These are phyloP conservation scores for Diplocarpon rosae DNA, from an alignment of 2,329 filamentous ascomycete species.

Conservation along the genomic window DNA sequence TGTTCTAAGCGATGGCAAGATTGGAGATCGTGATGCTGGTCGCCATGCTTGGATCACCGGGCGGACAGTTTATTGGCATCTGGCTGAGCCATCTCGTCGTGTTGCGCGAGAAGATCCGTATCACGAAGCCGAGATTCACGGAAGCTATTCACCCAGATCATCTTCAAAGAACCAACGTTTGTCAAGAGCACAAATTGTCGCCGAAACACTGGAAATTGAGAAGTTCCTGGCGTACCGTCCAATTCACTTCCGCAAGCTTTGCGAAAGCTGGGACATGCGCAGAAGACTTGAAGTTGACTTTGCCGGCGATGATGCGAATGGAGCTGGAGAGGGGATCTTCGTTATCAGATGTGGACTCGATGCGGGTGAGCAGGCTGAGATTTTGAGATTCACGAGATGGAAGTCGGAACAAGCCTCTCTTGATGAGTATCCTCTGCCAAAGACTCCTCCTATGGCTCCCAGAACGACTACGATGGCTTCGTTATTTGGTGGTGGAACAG, in stretches of 20 bases:
- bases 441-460: constrained; percentile 20
- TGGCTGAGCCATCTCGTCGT: constrained; percentile 69
- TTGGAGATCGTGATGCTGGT: constrained; percentile 43
- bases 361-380: constrained; percentile 29
- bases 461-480: constrained; percentile 22
- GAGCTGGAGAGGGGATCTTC: constrained; percentile 66
- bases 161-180: constrained; percentile 65
- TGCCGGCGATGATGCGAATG: constrained; percentile 63
- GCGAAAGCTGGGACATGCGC: constrained; percentile 86
- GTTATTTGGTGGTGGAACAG: constrained; percentile 24
- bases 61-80: constrained; percentile 67
- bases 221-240: constrained; percentile 62
- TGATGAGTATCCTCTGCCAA: constrained; percentile 25
- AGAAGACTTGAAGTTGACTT: constrained; percentile 82
- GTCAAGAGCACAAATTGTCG: constrained; percentile 55
- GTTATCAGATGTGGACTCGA: constrained; percentile 56
- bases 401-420: constrained; percentile 26
- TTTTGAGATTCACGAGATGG: constrained; percentile 48
- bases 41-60: constrained; percentile 71
- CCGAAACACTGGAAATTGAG: constrained; percentile 76
- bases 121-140: constrained; percentile 53
- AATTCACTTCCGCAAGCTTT: constrained; percentile 65
- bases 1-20: constrained; percentile 34
- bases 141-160: constrained; percentile 71
- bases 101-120: constrained; percentile 61